phyloP scores from a whole-genome alignment of 139 green algal species.

The Protoeuglena noctilucae region DNA sequence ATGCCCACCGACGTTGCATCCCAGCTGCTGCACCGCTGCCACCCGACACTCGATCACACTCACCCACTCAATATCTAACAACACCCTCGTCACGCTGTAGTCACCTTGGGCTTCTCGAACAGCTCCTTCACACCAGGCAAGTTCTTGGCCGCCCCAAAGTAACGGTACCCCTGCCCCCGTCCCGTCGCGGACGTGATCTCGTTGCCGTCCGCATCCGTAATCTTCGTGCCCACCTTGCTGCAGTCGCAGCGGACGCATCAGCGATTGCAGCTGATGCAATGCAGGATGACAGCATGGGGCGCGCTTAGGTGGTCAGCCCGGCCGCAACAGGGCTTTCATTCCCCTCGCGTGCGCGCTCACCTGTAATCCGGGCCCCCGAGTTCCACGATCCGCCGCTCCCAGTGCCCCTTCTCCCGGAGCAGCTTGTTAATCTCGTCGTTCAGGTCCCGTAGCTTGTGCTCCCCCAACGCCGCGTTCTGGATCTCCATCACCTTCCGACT shows the following conservation, averaged over 20 bases:
- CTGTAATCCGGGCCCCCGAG: conserved; percentile 92
- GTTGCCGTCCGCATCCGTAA: conserved; percentile 28
- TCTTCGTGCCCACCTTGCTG: conserved; percentile 45
- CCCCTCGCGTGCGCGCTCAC: no score
- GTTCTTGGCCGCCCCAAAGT: conserved; percentile 97
- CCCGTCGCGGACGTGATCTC: conserved; percentile 19
- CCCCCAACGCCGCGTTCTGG: conserved; percentile 93
- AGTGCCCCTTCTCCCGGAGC: conserved; percentile 92
- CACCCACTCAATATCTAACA: no score
- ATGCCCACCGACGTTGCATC: no score
- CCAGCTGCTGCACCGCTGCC: no score
- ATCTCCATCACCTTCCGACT: conserved; percentile 97
- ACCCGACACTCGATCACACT: no score
- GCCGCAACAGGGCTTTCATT: no score
- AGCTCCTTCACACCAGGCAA: conserved; percentile 93
- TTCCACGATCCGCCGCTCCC: conserved; percentile 88
- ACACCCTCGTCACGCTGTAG: no score
- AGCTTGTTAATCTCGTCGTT: conserved; percentile 99
- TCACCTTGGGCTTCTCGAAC: conserved; percentile 79
- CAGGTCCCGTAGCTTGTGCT: conserved; percentile 76
- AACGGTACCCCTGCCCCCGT: conserved; percentile 57
- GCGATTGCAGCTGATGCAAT: no score
- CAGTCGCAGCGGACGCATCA: no score
- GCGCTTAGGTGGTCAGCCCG: no score
- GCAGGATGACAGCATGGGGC: no score